phyloP scores from a whole-genome alignment of 257 asterid genomes.

The Verbena officinalis region DNA sequence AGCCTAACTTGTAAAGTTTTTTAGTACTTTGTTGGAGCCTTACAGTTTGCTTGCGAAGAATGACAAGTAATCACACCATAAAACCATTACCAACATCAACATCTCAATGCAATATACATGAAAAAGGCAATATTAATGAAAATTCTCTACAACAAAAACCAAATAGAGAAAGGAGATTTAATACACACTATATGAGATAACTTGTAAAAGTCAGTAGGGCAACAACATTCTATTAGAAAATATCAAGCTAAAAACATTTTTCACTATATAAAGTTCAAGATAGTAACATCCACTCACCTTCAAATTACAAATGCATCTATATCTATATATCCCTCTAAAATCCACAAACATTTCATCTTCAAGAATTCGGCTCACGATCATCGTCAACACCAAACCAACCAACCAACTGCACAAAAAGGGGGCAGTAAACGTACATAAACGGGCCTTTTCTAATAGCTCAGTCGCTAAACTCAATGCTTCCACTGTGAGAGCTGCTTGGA shows the following conservation, averaged over 20 bases:
- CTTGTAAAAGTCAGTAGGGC: neutral
- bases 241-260: conserved; percentile 20
- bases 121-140: neutral
- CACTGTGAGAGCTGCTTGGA: conserved; percentile 73
- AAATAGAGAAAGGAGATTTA: too few species aligned
- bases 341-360: neutral
- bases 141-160: conserved; percentile 4
- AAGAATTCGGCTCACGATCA: conserved; percentile 7
- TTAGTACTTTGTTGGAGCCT: too few species aligned
- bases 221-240: conserved; percentile 15
- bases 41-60: too few species aligned
- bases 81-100: too few species aligned
- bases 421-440: neutral
- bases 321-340: conserved; percentile 23
- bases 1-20: too few species aligned
- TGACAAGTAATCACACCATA: neutral
- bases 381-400: conserved; percentile 28
- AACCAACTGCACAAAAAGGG: conserved; percentile 9
- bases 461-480: conserved; percentile 75
- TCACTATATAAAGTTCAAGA: conserved; percentile 26
- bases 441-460: conserved; percentile 25
- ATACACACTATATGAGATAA: neutral
- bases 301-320: conserved; percentile 19
- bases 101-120: neutral
- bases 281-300: conserved; percentile 17